Evolutionary conservation across 257 asterid genomes (phyloP), one percentile per base, ranked within the genome.

Genomic region (Solanum etuberosum): DNA sequence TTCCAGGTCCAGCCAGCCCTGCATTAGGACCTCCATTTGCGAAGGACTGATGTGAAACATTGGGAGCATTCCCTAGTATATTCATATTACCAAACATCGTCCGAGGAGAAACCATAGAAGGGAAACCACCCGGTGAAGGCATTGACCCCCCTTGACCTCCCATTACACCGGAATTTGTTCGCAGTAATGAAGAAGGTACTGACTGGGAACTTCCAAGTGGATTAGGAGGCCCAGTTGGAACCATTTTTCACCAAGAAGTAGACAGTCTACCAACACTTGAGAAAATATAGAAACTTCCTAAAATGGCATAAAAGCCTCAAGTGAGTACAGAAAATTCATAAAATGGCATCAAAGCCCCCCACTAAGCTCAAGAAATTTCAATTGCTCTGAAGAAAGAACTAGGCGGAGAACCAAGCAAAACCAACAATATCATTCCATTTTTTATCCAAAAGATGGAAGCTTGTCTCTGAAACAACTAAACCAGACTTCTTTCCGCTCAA

Each of bases 71-170:
- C 85, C 98, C 99, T 27, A 93, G 88, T 94, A 93, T 91, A 86
- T 91, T 93, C 95, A 95, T 91, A 86, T 90, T 94, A 83, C 91
- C 94, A 68, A 90, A 91, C 88, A 94, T 98, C 71, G 90, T 91
- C 6, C 95, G 93, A 0, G 98, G 97, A 1, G 99, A 95, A 54
- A 94, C 93, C 90, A 94, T 80, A 83, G 98, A 92, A 2, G 94
- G 88, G 72, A 94, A 94, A 42, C 92, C 92, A 86, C 91, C 93
- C 85, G 90, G 98, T 10, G 96, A 91, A 27, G 94, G 90, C 91
- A 93, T 92, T 76, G 93, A 96, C 61, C 95, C 95, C 40, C 98
- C 98, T 86, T 94, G 98, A 86, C 96, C 95, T 70, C 95, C 92
- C 98, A 95, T 51, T 51, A 78, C 85, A 93, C 96, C 94, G 51